Base-by-base conservation (phyloP, 148 eudicot genomes). In the Fagopyrum homotropicum region DNA sequence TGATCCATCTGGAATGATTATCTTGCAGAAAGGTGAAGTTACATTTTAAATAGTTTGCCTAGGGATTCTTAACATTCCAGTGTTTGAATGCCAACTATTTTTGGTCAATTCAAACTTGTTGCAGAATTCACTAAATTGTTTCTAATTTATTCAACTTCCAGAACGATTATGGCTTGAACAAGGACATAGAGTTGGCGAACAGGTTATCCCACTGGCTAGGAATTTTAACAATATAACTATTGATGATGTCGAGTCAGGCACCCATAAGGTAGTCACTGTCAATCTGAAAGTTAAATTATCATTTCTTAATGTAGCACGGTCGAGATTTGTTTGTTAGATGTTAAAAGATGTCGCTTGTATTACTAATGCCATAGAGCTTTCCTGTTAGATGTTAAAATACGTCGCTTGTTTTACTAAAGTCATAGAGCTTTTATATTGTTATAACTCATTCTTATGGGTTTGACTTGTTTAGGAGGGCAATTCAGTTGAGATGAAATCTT, bases 101-200 rank as follows among this genome's bases (percentile, higher is more conserved):
- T 30, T 4, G 15, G 16, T 9, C 16, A 22, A 60, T 14, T 22
- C 35, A 22, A 22, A 26, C 40, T 9, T 60, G 40, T 60, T 9
- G 35, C 11, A 63, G 45, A 43, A 57, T 19, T 30, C n/a, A 66
- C 46, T 19, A 29, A 66, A 5, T 46, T 40, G 12, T 40, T 66
- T 66, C 9, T 22, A 60, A 72, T 10, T 49, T 45, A 5, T 43
- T 74, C 19, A 50, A 35, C 77, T 74, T 51, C 48, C 86, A 93
- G 98, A 93, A 81, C 87, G 95, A 52, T 79, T 84, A 26, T 93
- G 93, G 97, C 89, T 93, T 75, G 95, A 91, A 80, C 91, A 93
- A 89, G 97, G 98, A 60, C 93, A 84, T 76, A 85, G 78, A 76
- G 84, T 91, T 68, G 98, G 98, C 45, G 98, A 93, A 74, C 93